Percentiles rank a stretch among this genome's conserved stretches.
These are phyloP conservation scores for Candida tammaniensis DNA, from an alignment of 805 yeast species.

Conservation along the genomic window DNA sequence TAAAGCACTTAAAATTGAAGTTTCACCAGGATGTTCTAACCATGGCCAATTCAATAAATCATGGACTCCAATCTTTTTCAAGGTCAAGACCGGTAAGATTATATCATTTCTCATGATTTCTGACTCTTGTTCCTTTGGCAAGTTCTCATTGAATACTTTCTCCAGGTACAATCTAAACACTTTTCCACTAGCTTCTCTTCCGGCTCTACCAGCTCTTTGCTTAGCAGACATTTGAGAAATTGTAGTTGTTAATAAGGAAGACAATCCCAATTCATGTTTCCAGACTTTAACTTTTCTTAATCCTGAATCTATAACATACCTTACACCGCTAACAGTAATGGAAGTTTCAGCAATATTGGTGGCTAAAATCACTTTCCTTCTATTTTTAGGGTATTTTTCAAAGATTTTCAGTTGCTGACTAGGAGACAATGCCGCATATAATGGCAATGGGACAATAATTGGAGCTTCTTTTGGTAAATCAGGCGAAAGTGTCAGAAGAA, in stretches of 20 bases:
- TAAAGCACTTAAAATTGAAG: constrained; percentile 71
- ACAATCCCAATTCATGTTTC: constrained; percentile 88
- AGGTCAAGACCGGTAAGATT: constrained; percentile 76
- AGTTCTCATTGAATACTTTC: constrained; percentile 49
- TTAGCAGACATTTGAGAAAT: constrained; percentile 85
- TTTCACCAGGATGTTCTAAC: constrained; percentile 87
- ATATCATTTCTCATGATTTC: constrained; percentile 88
- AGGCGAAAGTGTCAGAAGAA: constrained; percentile 60
- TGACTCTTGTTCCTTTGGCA: constrained; percentile 84
- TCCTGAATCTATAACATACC: constrained; percentile 91
- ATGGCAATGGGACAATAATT: constrained; percentile 68
- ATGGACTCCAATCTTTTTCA: constrained; percentile 78
- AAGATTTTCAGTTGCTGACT: constrained; percentile 81
- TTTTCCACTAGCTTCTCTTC: constrained; percentile 90
- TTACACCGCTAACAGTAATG: constrained; percentile 90
- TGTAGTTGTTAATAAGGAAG: constrained; percentile 89
- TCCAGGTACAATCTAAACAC: constrained; percentile 84
- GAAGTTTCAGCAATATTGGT: constrained; percentile 99
- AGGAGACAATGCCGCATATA: constrained; percentile 93
- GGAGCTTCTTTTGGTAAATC: constrained; percentile 76
- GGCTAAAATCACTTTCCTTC: constrained; percentile 83
- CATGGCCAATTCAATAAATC: constrained; percentile 87
- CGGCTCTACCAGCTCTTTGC: constrained; percentile 67
- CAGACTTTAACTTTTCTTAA: constrained; percentile 90
- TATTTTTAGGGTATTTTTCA: constrained; percentile 55